Conservation (phyloP, 2,329 filamentous ascomycete genomes). For the Nannizzia gypsea region DNA sequence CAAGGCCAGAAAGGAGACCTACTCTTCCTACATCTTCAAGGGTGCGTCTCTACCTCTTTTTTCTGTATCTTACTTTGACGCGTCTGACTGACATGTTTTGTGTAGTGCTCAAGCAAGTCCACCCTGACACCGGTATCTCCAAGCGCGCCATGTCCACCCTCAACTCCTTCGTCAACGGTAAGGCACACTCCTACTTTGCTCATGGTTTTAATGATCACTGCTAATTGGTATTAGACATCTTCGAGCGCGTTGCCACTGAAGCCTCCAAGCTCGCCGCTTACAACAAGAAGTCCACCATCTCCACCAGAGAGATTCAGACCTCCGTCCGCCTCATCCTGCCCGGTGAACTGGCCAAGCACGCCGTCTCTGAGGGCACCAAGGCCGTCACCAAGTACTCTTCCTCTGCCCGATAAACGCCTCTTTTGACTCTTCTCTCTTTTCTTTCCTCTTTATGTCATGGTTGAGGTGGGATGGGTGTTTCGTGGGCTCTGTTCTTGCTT, state of each 20-base stretch:
- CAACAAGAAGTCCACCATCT: constrained; percentile 99
- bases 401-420: constrained; percentile 76
- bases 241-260: constrained; percentile 97
- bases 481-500: constrained; percentile 31
- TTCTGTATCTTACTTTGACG: constrained; percentile 22
- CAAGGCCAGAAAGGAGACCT: constrained; percentile 99
- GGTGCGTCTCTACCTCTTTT: constrained; percentile 46
- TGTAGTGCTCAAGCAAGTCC: constrained; percentile 97
- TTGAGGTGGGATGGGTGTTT: constrained; percentile 23
- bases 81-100: constrained; percentile 19
- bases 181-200: constrained; percentile 26
- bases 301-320: constrained; percentile 97
- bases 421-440: constrained; percentile 29
- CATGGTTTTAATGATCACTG: constrained; percentile 2
- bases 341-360: constrained; percentile 98
- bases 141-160: constrained; percentile 99
- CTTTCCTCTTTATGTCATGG: constrained; percentile 26
- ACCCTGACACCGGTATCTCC: constrained; percentile 99
- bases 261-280: constrained; percentile 98
- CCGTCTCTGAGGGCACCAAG: constrained; percentile 98
- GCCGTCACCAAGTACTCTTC: constrained; percentile 99
- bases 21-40: constrained; percentile 99
- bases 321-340: constrained; percentile 96
- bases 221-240: constrained; percentile 58
- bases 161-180: constrained; percentile 99